phyloP scores from a whole-genome alignment of 23 red algal species.

The Gracilariopsis chorda region DNA sequence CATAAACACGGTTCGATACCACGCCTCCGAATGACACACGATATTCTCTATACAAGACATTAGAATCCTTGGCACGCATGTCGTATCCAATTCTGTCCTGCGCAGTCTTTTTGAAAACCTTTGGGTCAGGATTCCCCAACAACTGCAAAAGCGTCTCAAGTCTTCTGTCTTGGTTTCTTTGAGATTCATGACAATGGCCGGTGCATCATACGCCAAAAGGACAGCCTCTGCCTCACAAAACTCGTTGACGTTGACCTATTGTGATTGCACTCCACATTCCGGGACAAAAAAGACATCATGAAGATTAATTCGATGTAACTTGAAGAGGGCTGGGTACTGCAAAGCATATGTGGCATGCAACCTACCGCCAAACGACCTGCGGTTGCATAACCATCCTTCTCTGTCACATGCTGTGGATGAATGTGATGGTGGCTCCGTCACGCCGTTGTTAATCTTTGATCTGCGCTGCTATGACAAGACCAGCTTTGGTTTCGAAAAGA shows the following conservation, averaged over 20 bases:
- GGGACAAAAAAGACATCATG: constrained; percentile 94
- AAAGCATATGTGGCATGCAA: constrained; percentile 86
- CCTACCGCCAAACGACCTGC: constrained; percentile 76
- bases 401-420: constrained; percentile 76
- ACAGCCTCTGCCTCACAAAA: constrained; percentile 72
- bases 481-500: constrained; percentile 94
- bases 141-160: constrained; percentile 78
- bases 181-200: constrained; percentile 53
- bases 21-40: constrained; percentile 84
- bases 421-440: constrained; percentile 13
- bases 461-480: constrained; percentile 88
- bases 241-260: constrained; percentile 75
- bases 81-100: constrained; percentile 94
- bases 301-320: constrained; percentile 88
- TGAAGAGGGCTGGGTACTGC: constrained; percentile 76
- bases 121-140: constrained; percentile 60
- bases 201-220: constrained; percentile 89
- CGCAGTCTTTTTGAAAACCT: constrained; percentile 50
- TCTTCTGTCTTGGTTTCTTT: constrained; percentile 81
- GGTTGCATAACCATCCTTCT: constrained; percentile 93
- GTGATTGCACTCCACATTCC: constrained; percentile 84
- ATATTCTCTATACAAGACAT: constrained; percentile 76
- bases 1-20: constrained; percentile 79
- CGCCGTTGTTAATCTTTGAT: constrained; percentile 94
- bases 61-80: constrained; percentile 70